Percentiles rank a stretch among this genome's conserved stretches.
phyloP scores from a whole-genome alignment of 73 alveolate genomes.

The Chromera velia region DNA sequence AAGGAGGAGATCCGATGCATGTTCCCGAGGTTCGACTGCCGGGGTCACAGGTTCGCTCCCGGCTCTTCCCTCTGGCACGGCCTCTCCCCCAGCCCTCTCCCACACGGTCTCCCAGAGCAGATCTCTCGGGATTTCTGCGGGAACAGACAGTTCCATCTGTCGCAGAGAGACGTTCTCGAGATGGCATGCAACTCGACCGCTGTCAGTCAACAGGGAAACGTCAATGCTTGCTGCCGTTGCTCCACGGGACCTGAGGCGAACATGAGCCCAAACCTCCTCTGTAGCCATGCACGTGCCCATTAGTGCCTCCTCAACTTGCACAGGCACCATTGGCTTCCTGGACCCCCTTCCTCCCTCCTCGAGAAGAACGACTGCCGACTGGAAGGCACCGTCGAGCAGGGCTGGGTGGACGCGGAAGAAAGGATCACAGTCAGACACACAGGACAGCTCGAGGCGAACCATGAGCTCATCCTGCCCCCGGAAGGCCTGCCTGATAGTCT shows the following conservation, averaged over 20 bases:
- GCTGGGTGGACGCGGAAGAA: neutral
- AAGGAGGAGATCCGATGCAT: neutral
- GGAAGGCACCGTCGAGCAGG: slow-evolving; percentile 13
- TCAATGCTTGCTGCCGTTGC: neutral
- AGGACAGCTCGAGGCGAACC: neutral
- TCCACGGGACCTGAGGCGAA: neutral
- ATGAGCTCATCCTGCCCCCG: neutral
- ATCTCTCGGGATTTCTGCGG: neutral
- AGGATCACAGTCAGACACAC: neutral
- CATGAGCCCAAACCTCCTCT: neutral
- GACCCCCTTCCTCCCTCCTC: neutral
- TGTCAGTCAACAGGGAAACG: neutral
- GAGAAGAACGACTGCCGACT: neutral
- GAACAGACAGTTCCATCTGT: neutral
- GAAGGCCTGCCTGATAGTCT: neutral
- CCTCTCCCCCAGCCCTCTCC: neutral
- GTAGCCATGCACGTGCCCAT: neutral
- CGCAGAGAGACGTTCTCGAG: neutral
- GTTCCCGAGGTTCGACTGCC: neutral
- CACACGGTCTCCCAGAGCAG: neutral
- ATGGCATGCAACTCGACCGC: neutral
- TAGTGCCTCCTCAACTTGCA: neutral
- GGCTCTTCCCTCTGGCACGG: too few species aligned
- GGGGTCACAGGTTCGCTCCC: neutral
- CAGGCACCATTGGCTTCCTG: neutral